Evolutionary conservation across 164 flowering plant genomes (phyloP).

Genomic region (Santalum album): DNA sequence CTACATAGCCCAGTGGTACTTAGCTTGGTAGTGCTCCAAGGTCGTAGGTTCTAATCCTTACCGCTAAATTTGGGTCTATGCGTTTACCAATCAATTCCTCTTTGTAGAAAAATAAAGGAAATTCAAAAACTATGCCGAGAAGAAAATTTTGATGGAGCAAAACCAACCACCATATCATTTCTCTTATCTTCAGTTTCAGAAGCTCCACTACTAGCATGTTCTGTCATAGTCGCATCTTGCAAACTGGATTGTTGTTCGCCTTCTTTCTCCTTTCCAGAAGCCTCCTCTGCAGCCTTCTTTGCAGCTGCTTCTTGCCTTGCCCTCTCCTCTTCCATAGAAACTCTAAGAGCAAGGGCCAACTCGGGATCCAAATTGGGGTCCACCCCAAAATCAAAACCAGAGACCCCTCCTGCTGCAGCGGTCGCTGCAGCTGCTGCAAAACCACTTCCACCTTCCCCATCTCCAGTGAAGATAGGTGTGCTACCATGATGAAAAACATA

Average conservation of each 20-base stretch:
- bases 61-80: too few species aligned
- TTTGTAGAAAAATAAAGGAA: too few species aligned
- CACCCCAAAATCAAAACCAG: conserved; percentile 90
- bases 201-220: conserved; percentile 28
- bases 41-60: too few species aligned
- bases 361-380: conserved; percentile 98
- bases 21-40: too few species aligned
- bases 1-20: too few species aligned
- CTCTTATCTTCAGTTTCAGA: conserved; percentile 39
- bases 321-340: conserved; percentile 98
- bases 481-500: conserved; percentile 26
- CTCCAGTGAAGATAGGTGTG: conserved; percentile 88
- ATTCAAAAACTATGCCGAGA: too few species aligned
- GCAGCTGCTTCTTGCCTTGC: conserved; percentile 99
- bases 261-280: conserved; percentile 52
- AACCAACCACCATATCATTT: conserved; percentile 44
- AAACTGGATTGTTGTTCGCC: conserved; percentile 57
- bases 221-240: conserved; percentile 66
- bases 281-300: conserved; percentile 85
- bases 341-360: conserved; percentile 93
- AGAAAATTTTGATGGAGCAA: too few species aligned
- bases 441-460: conserved; percentile 93
- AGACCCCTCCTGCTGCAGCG: conserved; percentile 70
- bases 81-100: too few species aligned
- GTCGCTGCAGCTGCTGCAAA: conserved; percentile 92